Base-by-base conservation (phyloP, 257 asterid species). In the Cynanchum wilfordii region DNA sequence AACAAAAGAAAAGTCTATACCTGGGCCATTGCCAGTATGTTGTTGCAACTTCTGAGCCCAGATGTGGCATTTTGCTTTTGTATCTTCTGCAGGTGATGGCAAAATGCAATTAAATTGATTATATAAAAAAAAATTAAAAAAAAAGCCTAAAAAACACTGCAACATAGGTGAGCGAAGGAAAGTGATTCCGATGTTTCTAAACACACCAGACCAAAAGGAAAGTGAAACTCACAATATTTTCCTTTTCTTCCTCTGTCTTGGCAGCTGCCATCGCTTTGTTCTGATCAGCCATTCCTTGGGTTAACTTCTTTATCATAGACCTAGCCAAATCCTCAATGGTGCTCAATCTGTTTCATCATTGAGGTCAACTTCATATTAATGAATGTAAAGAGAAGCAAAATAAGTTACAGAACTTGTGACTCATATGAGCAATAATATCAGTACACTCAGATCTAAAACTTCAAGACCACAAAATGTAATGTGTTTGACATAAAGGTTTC, bases 271-370 rank as follows among this genome's bases (percentile, higher is more conserved):
- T 71, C 73, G 97, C 91, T 86, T 91, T 91, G 77, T 88, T 89
- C 84, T 89, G 96, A 73, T 89, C 98, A n/a, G 87, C 80, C 96
- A 89, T 91, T 75, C 96, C 97, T 77, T 93, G 96, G 66, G 96
- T 88, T 84, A 93, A 79, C 79, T 93, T 93, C 90, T 93, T 93
- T 73, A 81, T 89, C 96, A 88, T 88, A 10, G 96, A 82, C 79
- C 82, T 91, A 40, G 97, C 83, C 77, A 93, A 83, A 68, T 91
- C 96, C 84, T 88, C 96, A 76, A 82, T 77, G 38, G 86, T 91
- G 82, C 86, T 86, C 88, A 93, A 87, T 83, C 98, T 93, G 84
- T 83, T 78, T 70, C 80, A 79, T 77, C 69, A 84, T 75, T 65
- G 75, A 75, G 67, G 36, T 78, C 74, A 87, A 77, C 79, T 24